Evolutionary conservation across 768 basidiomycete genomes (phyloP).

Genomic region (Exidia glandulosa): DNA sequence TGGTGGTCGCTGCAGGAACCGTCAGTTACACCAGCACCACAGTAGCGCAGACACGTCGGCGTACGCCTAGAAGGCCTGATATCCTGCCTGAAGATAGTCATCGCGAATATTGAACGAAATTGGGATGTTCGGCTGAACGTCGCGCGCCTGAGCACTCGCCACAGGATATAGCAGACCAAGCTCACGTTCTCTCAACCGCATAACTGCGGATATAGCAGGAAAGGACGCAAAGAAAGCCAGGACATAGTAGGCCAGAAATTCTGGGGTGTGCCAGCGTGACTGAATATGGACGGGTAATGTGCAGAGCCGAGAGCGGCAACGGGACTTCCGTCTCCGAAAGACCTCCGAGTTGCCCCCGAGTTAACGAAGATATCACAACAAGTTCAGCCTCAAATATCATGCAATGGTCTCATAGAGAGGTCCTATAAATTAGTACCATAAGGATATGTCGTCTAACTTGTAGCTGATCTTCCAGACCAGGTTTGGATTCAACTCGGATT

Average conservation of each 20-base stretch:
- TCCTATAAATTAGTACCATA: too few relatives aligned
- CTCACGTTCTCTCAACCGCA: slow-evolving; percentile 65
- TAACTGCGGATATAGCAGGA: slow-evolving; percentile 66
- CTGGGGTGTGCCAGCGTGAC: slow-evolving; percentile 66
- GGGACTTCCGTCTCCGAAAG: neutral
- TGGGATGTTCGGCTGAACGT: slow-evolving; percentile 54
- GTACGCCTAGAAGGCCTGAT: slow-evolving; percentile 64
- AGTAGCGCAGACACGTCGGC: neutral
- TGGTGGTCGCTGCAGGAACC: slow-evolving; percentile 64
- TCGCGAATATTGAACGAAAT: slow-evolving; percentile 49
- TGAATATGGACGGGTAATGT: slow-evolving; percentile 16
- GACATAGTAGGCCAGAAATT: slow-evolving; percentile 69
- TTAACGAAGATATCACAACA: too few relatives aligned
- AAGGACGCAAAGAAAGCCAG: slow-evolving; percentile 52
- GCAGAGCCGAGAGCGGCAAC: neutral
- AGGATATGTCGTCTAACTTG: too few relatives aligned
- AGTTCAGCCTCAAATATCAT: too few relatives aligned
- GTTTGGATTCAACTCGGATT: too few relatives aligned
- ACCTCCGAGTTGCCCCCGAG: too few relatives aligned
- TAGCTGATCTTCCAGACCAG: too few relatives aligned
- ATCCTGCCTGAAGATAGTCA: slow-evolving; percentile 72
- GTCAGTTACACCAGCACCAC: too few relatives aligned
- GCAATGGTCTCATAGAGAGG: too few relatives aligned
- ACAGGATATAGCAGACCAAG: slow-evolving; percentile 10
- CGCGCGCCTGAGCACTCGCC: slow-evolving; percentile 3